phyloP scores from a whole-genome alignment of 805 yeast genomes.

The Yarrowia sp. region DNA sequence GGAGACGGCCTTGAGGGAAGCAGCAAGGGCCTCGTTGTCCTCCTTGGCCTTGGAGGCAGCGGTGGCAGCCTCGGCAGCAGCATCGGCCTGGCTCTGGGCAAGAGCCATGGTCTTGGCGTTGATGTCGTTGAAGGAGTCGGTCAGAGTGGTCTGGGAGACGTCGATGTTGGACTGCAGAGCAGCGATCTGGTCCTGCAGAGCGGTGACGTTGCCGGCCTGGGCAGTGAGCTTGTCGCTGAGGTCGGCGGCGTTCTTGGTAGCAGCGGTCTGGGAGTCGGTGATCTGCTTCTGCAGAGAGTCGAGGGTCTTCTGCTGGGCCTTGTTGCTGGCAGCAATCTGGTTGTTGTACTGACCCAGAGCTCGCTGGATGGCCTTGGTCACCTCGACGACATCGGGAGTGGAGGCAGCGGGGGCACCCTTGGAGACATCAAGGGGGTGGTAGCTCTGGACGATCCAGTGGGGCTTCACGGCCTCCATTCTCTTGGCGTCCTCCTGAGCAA shows the following conservation, averaged over 20 bases:
- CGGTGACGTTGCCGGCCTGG: neutral
- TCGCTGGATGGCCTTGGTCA: neutral
- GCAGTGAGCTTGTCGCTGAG: neutral
- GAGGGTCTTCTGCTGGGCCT: neutral
- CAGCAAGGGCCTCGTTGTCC: neutral
- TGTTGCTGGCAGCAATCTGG: neutral
- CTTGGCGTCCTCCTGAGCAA: neutral
- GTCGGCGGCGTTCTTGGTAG: neutral
- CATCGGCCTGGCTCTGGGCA: neutral
- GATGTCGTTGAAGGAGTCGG: neutral
- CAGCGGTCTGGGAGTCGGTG: neutral
- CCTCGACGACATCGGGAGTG: too few relatives aligned
- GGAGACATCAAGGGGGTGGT: neutral
- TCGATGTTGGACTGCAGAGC: neutral
- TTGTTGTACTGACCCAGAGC: neutral
- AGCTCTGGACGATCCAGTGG: neutral
- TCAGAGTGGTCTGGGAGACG: neutral
- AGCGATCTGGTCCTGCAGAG: neutral
- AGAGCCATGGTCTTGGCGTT: neutral
- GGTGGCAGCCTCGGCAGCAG: neutral
- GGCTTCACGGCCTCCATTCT: neutral
- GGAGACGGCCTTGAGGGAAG: neutral
- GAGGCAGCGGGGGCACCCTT: too few relatives aligned
- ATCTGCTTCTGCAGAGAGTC: neutral
- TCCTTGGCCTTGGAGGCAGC: neutral